phyloP scores from a whole-genome alignment of 78 protist species.

The slime mould (Dictyostelium discoideum) region DNA sequence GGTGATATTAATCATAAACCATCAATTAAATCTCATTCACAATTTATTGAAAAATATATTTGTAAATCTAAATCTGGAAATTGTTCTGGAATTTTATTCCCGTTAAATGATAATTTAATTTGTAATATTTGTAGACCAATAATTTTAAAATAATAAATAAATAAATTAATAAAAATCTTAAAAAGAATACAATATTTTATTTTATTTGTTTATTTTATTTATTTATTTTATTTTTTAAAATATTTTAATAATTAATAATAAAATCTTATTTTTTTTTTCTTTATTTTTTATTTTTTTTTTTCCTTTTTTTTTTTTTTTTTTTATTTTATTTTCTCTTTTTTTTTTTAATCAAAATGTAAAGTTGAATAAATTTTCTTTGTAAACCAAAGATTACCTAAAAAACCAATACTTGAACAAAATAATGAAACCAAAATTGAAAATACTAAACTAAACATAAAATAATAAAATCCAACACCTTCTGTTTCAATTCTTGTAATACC shows the following conservation, averaged over 20 bases:
- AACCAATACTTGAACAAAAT: constrained; percentile 64
- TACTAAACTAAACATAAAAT: constrained; percentile 21
- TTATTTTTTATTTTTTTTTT: background rate
- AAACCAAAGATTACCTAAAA: constrained; percentile 52
- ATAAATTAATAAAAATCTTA: background rate
- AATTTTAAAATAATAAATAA: constrained; percentile 5
- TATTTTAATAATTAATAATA: too few relatives aligned
- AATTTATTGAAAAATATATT: constrained; percentile 1
- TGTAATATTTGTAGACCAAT: constrained; percentile 28
- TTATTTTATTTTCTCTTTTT: background rate
- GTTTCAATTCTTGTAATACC: background rate
- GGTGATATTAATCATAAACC: background rate
- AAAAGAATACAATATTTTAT: background rate
- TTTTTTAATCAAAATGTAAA: constrained; percentile 55
- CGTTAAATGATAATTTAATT: background rate
- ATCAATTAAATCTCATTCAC: background rate
- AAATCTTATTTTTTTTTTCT: too few relatives aligned
- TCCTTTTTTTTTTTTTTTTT: background rate
- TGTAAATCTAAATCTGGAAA: background rate
- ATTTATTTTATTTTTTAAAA: too few relatives aligned
- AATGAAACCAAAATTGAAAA: constrained; percentile 22
- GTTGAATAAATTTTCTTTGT: constrained; percentile 69
- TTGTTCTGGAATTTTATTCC: constrained; percentile 28
- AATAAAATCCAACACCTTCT: constrained; percentile 47
- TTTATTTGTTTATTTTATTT: background rate